These are phyloP conservation scores for Beta vulgaris DNA, from an alignment of 148 eudicot species.

Conservation along the genomic window DNA sequence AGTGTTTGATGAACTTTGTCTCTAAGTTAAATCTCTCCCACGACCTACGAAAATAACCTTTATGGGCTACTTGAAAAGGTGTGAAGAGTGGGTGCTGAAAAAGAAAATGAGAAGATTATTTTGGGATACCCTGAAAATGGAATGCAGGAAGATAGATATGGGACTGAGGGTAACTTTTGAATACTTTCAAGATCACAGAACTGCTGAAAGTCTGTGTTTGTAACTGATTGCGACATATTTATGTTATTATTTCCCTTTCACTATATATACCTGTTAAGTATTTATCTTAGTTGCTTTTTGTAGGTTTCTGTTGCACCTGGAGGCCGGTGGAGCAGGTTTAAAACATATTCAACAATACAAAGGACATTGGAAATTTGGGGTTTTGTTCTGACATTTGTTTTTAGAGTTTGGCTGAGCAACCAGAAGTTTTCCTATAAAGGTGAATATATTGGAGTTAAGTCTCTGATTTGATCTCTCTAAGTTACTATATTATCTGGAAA, in stretches of 20 bases:
- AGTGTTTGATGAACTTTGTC: no score
- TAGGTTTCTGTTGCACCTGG: conserved; percentile 99
- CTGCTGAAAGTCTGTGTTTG: neutral
- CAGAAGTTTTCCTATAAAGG: conserved; percentile 94
- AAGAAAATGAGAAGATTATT: neutral
- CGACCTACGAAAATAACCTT: no score
- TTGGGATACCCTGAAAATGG: neutral
- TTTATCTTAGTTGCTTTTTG: conserved; percentile 17
- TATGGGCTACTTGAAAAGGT: no score
- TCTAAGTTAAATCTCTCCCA: no score
- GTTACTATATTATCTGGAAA: neutral
- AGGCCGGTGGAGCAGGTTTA: conserved; percentile 95
- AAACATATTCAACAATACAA: conserved; percentile 94
- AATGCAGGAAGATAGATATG: neutral
- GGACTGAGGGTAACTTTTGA: neutral
- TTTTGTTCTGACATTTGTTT: conserved; percentile 69
- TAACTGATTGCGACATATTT: neutral
- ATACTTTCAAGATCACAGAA: neutral
- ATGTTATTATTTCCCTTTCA: no score
- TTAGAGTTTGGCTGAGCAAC: conserved; percentile 71
- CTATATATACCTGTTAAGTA: no score
- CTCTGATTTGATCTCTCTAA: neutral
- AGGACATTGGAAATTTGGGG: conserved; percentile 99
- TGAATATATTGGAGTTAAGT: conserved; percentile 27
- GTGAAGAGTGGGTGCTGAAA: no score